Conservation (phyloP, 192 early-diverging fungal species). For the Dissophora globulifera region DNA sequence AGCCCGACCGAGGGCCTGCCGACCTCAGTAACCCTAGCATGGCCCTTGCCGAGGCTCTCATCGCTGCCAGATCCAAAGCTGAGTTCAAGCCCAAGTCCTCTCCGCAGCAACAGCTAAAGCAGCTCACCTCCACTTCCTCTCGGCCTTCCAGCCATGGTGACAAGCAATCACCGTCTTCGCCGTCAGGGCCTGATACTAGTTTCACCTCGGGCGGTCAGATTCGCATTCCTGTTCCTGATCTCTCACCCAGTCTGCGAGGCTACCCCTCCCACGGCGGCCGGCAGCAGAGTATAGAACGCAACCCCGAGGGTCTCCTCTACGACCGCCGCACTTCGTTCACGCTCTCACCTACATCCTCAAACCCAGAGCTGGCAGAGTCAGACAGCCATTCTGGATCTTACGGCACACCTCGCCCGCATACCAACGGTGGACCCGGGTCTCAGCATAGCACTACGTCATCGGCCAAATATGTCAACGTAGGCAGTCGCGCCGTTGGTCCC, state of each 20-base stretch:
- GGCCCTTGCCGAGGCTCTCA: slow-evolving; percentile 41
- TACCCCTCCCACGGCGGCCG: slow-evolving; percentile 7
- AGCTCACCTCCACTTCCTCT: too few relatives aligned
- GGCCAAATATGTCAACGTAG: slow-evolving; percentile 6
- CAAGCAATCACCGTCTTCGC: slow-evolving; percentile 8
- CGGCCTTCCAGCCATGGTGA: slow-evolving; percentile 1
- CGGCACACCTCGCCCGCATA: slow-evolving; percentile 26
- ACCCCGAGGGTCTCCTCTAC: slow-evolving; percentile 30
- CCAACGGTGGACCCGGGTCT: not conserved
- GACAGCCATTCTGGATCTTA: slow-evolving; percentile 49
- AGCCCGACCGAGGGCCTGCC: slow-evolving; percentile 47
- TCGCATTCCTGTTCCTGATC: slow-evolving; percentile 39
- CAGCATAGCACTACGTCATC: not conserved
- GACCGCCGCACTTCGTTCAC: slow-evolving; percentile 34
- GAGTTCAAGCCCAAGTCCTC: slow-evolving; percentile 14
- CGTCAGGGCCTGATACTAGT: too few relatives aligned
- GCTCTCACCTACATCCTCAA: slow-evolving; percentile 47
- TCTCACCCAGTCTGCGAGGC: slow-evolving; percentile 26
- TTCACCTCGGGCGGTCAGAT: slow-evolving; percentile 5
- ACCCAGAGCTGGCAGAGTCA: slow-evolving; percentile 43
- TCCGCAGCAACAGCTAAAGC: slow-evolving; percentile 2
- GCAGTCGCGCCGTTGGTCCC: slow-evolving; percentile 10
- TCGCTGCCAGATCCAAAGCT: slow-evolving; percentile 39
- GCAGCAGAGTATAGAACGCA: slow-evolving; percentile 8
- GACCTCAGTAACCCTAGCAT: slow-evolving; percentile 50